Conservation (phyloP, 306 rosid species). For the Castanospermum australe region DNA sequence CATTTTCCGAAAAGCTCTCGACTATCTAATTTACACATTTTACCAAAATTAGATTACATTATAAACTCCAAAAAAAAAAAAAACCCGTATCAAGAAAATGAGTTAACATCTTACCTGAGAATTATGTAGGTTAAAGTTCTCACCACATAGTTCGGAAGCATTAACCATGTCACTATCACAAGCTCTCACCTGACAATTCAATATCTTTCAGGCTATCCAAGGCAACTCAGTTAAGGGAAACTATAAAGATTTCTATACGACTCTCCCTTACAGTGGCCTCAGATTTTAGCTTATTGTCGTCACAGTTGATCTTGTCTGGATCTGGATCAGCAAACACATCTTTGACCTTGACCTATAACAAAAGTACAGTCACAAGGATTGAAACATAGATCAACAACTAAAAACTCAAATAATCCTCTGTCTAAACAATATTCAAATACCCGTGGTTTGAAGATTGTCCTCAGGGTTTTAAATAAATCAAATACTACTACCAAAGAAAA, state of each 20-base stretch:
- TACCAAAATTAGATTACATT: neutral
- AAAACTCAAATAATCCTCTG: neutral
- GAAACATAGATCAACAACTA: neutral
- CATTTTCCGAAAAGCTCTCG: neutral
- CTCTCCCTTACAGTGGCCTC: slow-evolving; percentile 11
- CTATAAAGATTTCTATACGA: neutral
- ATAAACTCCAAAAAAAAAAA: neutral
- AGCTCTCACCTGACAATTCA: slow-evolving; percentile 17
- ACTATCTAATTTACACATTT: slow-evolving; percentile 12
- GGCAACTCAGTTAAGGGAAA: neutral
- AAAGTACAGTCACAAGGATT: neutral
- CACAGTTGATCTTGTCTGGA: neutral
- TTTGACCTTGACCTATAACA: slow-evolving; percentile 14
- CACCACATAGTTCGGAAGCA: neutral
- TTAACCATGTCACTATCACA: neutral
- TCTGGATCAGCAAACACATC: neutral
- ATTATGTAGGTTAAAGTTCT: slow-evolving; percentile 19
- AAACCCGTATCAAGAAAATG: neutral
- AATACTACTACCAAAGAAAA: neutral
- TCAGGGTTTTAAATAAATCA: neutral
- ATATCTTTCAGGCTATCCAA: neutral
- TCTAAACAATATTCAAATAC: neutral
- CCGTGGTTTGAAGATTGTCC: neutral
- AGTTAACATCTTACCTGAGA: slow-evolving; percentile 24
- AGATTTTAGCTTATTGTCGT: slow-evolving; percentile 12